phyloP scores from a whole-genome alignment of 768 basidiomycete genomes.

The Lanmaoa rubissima region DNA sequence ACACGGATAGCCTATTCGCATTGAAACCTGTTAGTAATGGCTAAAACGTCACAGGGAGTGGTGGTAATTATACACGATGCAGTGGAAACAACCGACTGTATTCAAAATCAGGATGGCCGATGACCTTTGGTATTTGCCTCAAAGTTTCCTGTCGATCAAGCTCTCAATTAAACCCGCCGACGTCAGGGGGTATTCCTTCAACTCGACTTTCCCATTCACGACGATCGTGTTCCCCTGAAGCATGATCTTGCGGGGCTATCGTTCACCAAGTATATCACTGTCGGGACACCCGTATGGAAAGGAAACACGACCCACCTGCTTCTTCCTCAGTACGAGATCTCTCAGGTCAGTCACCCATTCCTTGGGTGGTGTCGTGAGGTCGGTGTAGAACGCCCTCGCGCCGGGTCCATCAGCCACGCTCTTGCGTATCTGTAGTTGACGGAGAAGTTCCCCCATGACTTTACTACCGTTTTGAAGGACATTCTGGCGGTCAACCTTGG shows the following conservation, averaged over 20 bases:
- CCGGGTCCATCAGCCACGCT: slow-evolving; percentile 82
- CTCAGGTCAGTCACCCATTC: slow-evolving; percentile 77
- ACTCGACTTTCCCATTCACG: slow-evolving; percentile 60
- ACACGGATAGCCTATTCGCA: neutral
- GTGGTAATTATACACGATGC: neutral
- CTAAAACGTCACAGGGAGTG: neutral
- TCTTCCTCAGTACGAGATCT: slow-evolving; percentile 76
- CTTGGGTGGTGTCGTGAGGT: slow-evolving; percentile 67
- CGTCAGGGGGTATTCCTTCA: slow-evolving; percentile 80
- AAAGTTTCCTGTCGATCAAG: slow-evolving; percentile 70
- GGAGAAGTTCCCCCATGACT: slow-evolving; percentile 68
- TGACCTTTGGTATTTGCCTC: slow-evolving; percentile 3
- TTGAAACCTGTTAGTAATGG: neutral
- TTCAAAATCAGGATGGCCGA: neutral
- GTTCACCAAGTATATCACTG: neutral
- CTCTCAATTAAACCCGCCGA: slow-evolving; percentile 75
- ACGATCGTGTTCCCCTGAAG: slow-evolving; percentile 80
- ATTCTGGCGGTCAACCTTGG: slow-evolving; percentile 67
- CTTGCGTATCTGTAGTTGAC: slow-evolving; percentile 82
- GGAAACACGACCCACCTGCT: slow-evolving; percentile 50
- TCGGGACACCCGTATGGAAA: neutral
- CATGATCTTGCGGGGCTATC: slow-evolving; percentile 79
- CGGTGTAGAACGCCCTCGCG: slow-evolving; percentile 75
- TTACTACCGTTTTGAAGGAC: slow-evolving; percentile 64
- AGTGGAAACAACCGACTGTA: neutral